Conservation (phyloP, 305 asterid genomes). For the Fraxinus sp. region DNA sequence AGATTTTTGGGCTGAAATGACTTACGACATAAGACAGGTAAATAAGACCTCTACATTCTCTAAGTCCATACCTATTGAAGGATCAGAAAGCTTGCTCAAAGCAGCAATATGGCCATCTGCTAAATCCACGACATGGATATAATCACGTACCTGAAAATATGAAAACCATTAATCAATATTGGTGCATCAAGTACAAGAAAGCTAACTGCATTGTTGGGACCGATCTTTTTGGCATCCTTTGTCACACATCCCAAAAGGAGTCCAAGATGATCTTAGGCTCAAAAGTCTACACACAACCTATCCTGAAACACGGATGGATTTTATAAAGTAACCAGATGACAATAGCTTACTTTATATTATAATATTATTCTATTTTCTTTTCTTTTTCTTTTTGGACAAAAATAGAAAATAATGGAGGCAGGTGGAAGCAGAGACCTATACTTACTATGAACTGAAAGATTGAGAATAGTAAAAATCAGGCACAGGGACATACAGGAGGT, state of each 20-base stretch:
- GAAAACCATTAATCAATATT: neutral
- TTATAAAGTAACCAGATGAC: neutral
- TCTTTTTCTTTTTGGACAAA: neutral
- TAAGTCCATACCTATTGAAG: slow-evolving; percentile 47
- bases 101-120: slow-evolving; percentile 83
- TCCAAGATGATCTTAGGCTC: neutral
- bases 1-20: neutral
- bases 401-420: neutral
- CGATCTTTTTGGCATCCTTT: neutral
- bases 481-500: neutral
- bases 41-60: neutral
- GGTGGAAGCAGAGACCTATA: neutral
- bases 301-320: neutral
- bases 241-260: neutral
- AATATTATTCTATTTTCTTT: neutral
- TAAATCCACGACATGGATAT: slow-evolving; percentile 70
- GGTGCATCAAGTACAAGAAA: neutral
- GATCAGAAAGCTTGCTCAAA: slow-evolving; percentile 57
- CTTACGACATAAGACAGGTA: neutral
- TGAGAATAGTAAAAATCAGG: neutral
- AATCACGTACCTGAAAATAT: slow-evolving; percentile 66
- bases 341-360: neutral
- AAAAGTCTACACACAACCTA: neutral
- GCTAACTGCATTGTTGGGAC: neutral
- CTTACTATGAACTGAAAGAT: neutral